Percentiles rank a stretch among this genome's conserved stretches.
These are phyloP conservation scores for Reutealis trisperma DNA, from an alignment of 345 rosid species.

Conservation along the genomic window DNA sequence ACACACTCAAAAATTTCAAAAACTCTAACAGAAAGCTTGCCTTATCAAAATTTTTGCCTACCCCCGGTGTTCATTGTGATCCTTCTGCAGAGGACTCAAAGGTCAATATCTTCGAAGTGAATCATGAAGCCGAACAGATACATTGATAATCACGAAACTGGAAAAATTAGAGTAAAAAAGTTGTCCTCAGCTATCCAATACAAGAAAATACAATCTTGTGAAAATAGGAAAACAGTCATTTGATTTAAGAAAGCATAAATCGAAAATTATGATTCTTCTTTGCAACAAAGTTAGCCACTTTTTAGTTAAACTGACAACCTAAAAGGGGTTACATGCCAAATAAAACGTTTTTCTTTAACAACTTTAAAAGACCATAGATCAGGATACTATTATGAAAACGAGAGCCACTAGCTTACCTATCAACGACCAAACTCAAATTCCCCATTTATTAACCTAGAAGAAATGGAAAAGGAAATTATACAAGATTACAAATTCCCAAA, in stretches of 20 bases:
- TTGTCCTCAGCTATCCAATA: neutral
- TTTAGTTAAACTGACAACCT: conserved; percentile 4
- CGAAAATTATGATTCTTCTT: neutral
- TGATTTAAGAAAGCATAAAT: conserved; percentile 6
- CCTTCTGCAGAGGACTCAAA: conserved; percentile 32
- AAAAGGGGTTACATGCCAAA: neutral
- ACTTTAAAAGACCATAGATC: neutral
- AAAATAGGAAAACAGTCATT: neutral
- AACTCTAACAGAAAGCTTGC: conserved; percentile 3
- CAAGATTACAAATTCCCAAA: neutral
- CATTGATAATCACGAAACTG: neutral
- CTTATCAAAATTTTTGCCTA: conserved; percentile 18
- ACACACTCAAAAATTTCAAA: conserved; percentile 26
- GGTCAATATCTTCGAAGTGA: conserved; percentile 19
- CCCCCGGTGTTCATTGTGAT: conserved; percentile 23
- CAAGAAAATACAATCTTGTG: neutral
- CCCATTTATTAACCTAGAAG: conserved; percentile 29
- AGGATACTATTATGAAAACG: conserved; percentile 24
- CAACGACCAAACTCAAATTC: conserved; percentile 38
- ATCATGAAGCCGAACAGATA: neutral
- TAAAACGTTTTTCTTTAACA: conserved; percentile 3
- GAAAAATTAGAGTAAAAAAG: neutral
- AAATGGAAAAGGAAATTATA: conserved; percentile 5
- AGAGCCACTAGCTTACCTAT: conserved; percentile 37
- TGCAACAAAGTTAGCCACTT: conserved; percentile 3